Evolutionary conservation across 306 rosid species (phyloP), one percentile per base, ranked within the genome.

Genomic region (Cercis canadensis): DNA sequence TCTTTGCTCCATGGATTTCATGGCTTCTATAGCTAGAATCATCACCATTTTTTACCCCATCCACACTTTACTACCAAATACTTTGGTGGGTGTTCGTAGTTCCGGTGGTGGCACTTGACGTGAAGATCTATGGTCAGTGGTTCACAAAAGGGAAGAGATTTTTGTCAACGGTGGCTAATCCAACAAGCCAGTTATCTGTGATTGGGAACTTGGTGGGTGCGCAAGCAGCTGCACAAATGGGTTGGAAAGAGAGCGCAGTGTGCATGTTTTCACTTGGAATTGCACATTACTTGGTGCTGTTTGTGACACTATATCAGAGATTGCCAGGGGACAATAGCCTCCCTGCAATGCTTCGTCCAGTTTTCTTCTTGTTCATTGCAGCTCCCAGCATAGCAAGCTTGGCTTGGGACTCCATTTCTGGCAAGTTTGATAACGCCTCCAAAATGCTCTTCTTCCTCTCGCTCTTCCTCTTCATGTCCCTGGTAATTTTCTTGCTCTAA

Each of bases 361-460:
- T 83, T 11, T 83, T 80, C 76, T 85, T 87, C 69, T 76, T 83
- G 79, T 88, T 85, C 82, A 74, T 87, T 16, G 93, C 90, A 1
- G 84, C 88, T 40, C 90, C 88, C 0, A 83, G 93, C 72, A 18
- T 81, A 19, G 93, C 87, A 0, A 83, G 87, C 67, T 65, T 88
- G 62, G 79, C 90, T 46, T 87, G 90, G 92, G 46, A 70, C 54
- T 57, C 85, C 33, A 78, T 87, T 33, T 61, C 58, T 29, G 86
- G 85, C 19, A 13, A 12, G 33, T 78, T 80, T 52, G 83, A 80
- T 12, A 69, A 15, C 10, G 69, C 51, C 3, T 85, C 83, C 16
- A 82, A 85, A 83, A 85, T 87, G 81, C 58, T 87, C 16, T 87
- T 87, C 81, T 85, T 85, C 57, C 88, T 87, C 64, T 82, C 89